Evolutionary conservation across 176 grass and related monocot genomes (phyloP).

Genomic region (Chloris gayana): DNA sequence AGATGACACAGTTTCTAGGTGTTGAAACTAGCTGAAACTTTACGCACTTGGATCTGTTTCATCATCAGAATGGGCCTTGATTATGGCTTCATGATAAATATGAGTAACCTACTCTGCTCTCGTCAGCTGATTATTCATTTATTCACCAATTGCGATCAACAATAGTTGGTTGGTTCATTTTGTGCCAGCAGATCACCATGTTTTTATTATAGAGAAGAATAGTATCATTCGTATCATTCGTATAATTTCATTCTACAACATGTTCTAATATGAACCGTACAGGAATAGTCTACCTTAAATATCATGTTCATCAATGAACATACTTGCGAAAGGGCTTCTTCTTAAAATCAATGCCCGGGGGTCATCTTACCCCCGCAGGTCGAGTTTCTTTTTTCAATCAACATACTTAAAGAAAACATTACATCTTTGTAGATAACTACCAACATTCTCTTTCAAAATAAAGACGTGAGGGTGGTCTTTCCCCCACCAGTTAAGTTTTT

Average conservation of each 20-base stretch:
- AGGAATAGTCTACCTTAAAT: background rate
- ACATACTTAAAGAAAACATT: background rate
- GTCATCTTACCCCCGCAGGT: no score
- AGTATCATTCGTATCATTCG: background rate
- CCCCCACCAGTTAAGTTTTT: no score
- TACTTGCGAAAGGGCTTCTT: no score
- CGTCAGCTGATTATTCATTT: background rate
- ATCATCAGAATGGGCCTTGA: background rate
- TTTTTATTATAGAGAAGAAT: background rate
- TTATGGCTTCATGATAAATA: background rate
- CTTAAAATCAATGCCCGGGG: no score
- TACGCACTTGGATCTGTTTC: background rate
- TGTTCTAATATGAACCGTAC: background rate
- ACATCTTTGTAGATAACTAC: background rate
- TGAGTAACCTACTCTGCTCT: background rate
- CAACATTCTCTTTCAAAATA: no score
- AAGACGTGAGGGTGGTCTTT: no score
- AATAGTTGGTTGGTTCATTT: background rate
- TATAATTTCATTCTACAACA: background rate
- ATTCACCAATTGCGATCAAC: background rate
- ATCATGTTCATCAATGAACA: background rate
- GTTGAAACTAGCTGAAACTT: background rate
- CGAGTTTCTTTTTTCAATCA: no score
- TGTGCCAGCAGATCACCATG: background rate
- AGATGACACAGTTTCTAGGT: background rate